Base-by-base conservation (phyloP, 306 rosid species). In the Acacia melanoxylon region DNA sequence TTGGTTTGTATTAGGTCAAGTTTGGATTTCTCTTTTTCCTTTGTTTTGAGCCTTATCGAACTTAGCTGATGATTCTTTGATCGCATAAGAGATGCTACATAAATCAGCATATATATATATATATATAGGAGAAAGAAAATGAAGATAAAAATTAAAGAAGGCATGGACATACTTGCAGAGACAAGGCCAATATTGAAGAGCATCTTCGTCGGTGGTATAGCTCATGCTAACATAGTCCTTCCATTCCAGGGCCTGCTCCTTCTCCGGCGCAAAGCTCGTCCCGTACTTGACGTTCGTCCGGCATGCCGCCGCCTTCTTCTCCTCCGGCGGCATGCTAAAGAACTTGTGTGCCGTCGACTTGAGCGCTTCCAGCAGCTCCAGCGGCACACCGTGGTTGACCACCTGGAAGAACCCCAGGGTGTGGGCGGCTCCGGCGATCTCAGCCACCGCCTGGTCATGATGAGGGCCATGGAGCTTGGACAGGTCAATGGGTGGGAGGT, bases 181-280 rank as follows among this genome's bases (percentile, higher is more conserved):
- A 19, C 74, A 56, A 22, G 97, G 94, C 94, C 97, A 89, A 75
- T 44, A 74, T 17, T 29, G 75, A 70, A 84, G 86, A 81, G 97
- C 92, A 35, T 90, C 92, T 35, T 80, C 88, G 72, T 92, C 97
- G 68, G 1, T 58, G 49, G 78, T 86, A 51, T 86, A 88, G 14
- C 69, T 80, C 97, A 92, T 87, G 29, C 88, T 87, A 3, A 90
- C 52, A 59, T 88, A 89, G 48, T 90, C 94, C 81, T 86, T 92
- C 94, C 97, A 92, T 69, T 90, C 92, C 87, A 92, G 80, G 0
- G 90, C 87, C 63, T 77, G 83, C 80, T 92, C 97, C 56, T 84
- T 89, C 88, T 92, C 91, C 9, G 97, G 97, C 29, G 46, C 92
- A 77, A 92, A 92, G 86, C 93, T 90, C 4, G 92, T 92, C 3